Evolutionary conservation across 1,284 basidiomycete genomes (phyloP), one percentile per base, ranked within the genome.

Genomic region (Phlebopus sp.): DNA sequence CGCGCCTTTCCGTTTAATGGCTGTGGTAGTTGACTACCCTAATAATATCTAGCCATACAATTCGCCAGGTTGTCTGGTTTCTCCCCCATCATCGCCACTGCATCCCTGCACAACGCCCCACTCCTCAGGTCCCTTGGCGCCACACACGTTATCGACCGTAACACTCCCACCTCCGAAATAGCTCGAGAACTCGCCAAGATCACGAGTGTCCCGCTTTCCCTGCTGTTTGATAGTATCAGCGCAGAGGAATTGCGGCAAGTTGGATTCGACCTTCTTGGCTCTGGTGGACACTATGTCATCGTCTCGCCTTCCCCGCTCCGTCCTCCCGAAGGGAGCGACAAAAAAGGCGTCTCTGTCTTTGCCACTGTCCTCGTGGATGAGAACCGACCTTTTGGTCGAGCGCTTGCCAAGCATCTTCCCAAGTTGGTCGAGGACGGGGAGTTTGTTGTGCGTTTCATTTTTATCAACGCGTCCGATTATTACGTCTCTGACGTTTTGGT

Each of bases 61-160:
- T 59, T 71, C 18, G 58, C 64, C 9, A 62, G 51, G 42, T 49
- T 69, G 7, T 60, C 66, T 0, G 70, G 69, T 2, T 67, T 61
- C 17, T 54, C 54, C 35, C 56, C 57, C 5, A 60, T 66, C 25
- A 55, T 69, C 43, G 55, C 66, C 5, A 70, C 71, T 1, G 61
- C 68, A 13, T 71, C 67, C 6, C 42, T 54, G 13, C 59, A 58
- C 38, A 67, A 69, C 51, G 48, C 55, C 5, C 65, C 58, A 3
- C 52, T 62, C 15, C 54, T 72, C 19, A 68, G 64, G 46, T 59
- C 59, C 3, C 58, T 67, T 30, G 71, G 71, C 1, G 71, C 68
- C 1, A 63, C 63, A 1, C 64, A 64, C 21, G 53, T 64, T 30
- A 55, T 71, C 49, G 60, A 67, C 38, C 65, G 66, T 17, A 54